phyloP scores from a whole-genome alignment of 1,139 yeast genomes.

The Yamadazyma spencermartinsiae region DNA sequence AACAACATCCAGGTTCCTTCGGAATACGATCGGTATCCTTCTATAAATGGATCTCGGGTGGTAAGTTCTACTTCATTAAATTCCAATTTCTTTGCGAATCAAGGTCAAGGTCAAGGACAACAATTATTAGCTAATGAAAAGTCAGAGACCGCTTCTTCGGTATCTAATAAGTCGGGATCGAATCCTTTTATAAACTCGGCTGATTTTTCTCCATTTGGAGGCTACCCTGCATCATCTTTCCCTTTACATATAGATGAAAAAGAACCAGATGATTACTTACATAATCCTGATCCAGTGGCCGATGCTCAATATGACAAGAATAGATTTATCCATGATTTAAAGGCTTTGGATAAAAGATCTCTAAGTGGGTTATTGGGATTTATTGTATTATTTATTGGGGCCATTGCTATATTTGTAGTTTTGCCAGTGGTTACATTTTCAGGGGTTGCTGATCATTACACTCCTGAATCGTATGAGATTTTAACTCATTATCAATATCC shows the following conservation, averaged over 20 bases:
- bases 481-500: constrained; percentile 63
- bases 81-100: constrained; percentile 21
- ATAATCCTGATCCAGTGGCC: constrained; percentile 88
- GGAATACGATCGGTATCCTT: constrained; percentile 60
- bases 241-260: constrained; percentile 85
- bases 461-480: constrained; percentile 38
- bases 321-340: constrained; percentile 58
- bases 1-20: constrained; percentile 42
- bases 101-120: constrained; percentile 3
- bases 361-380: constrained; percentile 62
- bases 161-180: constrained; percentile 17
- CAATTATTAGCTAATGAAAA: constrained; percentile 9
- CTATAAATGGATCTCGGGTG: constrained; percentile 49
- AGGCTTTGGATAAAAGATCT: constrained; percentile 59
- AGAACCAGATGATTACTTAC: constrained; percentile 89
- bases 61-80: constrained; percentile 46
- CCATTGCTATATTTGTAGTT: constrained; percentile 63
- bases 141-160: constrained; percentile 17
- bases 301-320: constrained; percentile 78
- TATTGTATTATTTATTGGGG: constrained; percentile 55
- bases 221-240: constrained; percentile 86
- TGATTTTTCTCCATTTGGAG: constrained; percentile 83
- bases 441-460: constrained; percentile 47
- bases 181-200: constrained; percentile 22
- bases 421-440: constrained; percentile 76